A percentile compares a stretch with the other conserved stretches of the same genome.
Evolutionary conservation across 2,329 filamentous ascomycete genomes (phyloP).

Genomic region (Amphichorda felina): DNA sequence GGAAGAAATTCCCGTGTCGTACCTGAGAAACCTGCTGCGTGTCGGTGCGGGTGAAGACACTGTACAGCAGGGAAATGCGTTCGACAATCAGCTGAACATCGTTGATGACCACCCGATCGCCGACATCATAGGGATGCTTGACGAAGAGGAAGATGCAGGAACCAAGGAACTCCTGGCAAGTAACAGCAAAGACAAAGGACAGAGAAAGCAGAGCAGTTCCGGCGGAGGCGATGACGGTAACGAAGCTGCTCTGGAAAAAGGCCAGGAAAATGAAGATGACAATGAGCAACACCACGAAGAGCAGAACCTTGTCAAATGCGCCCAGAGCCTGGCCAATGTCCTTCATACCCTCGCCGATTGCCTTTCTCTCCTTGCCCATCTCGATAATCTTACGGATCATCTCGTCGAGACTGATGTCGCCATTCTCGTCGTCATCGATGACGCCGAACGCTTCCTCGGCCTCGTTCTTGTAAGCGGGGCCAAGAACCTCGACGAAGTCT

Average conservation of each 20-base stretch:
- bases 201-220: constrained; percentile 86
- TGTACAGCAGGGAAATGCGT: constrained; percentile 88
- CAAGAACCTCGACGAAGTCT: constrained; percentile 82
- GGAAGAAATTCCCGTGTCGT: constrained; percentile 1
- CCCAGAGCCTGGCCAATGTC: constrained; percentile 92
- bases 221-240: constrained; percentile 76
- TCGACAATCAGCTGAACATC: constrained; percentile 69
- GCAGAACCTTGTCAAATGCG: constrained; percentile 78
- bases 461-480: constrained; percentile 57
- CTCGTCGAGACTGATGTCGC: constrained; percentile 89
- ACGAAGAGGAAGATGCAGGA: constrained; percentile 98
- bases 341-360: constrained; percentile 87
- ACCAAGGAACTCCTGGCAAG: constrained; percentile 88
- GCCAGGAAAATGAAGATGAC: constrained; percentile 72
- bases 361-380: constrained; percentile 74
- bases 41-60: constrained; percentile 75
- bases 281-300: constrained; percentile 69
- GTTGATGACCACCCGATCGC: constrained; percentile 78
- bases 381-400: constrained; percentile 84
- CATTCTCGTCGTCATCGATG: constrained; percentile 80
- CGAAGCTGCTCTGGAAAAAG: constrained; percentile 79
- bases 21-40: constrained; percentile 64
- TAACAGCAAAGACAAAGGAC: constrained; percentile 93
- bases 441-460: constrained; percentile 76
- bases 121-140: constrained; percentile 95